These are phyloP conservation scores for Colletotrichum siamense DNA, from an alignment of 2,329 filamentous ascomycete species.

Conservation along the genomic window DNA sequence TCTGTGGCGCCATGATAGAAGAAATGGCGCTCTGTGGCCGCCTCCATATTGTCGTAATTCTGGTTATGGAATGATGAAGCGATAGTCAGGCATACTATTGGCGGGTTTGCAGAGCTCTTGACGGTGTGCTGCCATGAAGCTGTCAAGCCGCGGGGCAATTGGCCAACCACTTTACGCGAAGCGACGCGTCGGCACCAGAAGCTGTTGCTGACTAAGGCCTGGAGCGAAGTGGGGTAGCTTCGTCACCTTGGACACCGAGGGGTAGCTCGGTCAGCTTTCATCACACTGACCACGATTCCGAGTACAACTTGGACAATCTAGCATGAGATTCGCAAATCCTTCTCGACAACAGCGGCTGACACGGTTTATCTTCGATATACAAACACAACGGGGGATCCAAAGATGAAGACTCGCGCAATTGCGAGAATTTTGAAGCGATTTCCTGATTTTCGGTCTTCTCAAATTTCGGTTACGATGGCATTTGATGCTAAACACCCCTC, in stretches of 20 bases:
- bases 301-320: not conserved
- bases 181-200: not conserved
- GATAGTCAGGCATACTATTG: not conserved
- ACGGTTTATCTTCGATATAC: not conserved
- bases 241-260: not conserved
- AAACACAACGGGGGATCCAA: not conserved
- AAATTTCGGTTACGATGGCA: not conserved
- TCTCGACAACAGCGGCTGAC: rapidly evolving
- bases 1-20: conserved; percentile 46
- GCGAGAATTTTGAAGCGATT: not conserved
- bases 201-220: not conserved
- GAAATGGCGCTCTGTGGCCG: conserved; percentile 52
- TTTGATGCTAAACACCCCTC: not conserved
- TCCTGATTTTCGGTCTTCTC: not conserved
- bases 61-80: not conserved
- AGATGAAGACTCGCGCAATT: not conserved
- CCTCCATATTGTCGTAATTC: conserved; percentile 44
- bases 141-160: not conserved
- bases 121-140: not conserved
- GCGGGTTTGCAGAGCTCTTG: not conserved
- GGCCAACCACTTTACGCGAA: conserved; percentile 19
- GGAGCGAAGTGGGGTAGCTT: not conserved
- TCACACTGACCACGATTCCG: not conserved
- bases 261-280: not conserved
- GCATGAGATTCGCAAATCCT: not conserved